Evolutionary conservation across 1,284 basidiomycete species (phyloP), one percentile per base, ranked within the genome.

Genomic region (Malassezia caprae): DNA sequence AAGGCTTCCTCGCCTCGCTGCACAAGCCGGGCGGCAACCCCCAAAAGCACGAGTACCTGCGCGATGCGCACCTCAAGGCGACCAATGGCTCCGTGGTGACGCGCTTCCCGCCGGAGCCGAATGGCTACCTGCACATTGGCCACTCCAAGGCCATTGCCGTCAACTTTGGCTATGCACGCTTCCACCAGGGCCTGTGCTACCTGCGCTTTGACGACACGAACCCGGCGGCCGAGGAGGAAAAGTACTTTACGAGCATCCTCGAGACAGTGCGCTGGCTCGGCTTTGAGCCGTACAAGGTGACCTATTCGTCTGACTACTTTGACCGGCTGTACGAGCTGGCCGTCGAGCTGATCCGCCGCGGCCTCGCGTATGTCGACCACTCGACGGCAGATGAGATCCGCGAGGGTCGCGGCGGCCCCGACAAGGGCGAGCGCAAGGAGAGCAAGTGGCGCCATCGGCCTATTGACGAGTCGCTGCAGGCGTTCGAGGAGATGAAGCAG

Each of bases 61-160:
- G 85, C 53, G 83, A 89, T 58, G 78, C 83, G 63, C 94, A 99
- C 74, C 79, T 98, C 42, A 80, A 81, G 15, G 81, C 81, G 15
- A 96, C 94, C 0, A 82, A 82, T 24, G 89, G 90, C 12, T 78
- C 82, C 57, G 90, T 98, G 5, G 86, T 86, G 78, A 98, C 94
- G 7, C 89, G 94, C 34, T 99, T 99, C 78, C 94, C 94, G 21
- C 94, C 94, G 3, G 94, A 99, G 78, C 94, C 94, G 15, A 98
- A 98, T 74, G 93, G 93, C 5, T 96, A 83, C 78, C 80, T 96
- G 45, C 91, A 96, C 75, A 90, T 96, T 58, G 91, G 78, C 4
- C 94, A 98, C 73, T 94, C 91, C 51, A 98, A 98, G 76, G 93
- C 94, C 7, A 96, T 99, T 68, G 94, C 96, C 69, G 84, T 98